Percentiles rank a stretch among this genome's conserved stretches.
phyloP scores from a whole-genome alignment of 2,329 filamentous ascomycete genomes.

The Apiospora koreana region DNA sequence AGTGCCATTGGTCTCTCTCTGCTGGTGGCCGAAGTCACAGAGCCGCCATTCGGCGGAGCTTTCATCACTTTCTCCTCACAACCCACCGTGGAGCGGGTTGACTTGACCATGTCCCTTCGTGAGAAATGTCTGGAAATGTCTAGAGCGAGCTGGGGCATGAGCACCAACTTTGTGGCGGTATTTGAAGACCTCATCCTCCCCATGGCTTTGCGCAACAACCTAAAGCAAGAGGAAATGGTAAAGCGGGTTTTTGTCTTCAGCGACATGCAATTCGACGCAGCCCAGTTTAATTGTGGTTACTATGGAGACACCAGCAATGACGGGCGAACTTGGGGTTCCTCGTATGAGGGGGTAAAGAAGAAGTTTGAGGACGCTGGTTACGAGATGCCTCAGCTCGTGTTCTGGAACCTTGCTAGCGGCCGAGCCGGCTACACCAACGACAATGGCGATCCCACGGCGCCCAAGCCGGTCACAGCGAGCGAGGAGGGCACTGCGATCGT shows the following conservation, averaged over 20 bases:
- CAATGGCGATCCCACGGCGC: constrained; percentile 33
- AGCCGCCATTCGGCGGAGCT: constrained; percentile 52
- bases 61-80: constrained; percentile 55
- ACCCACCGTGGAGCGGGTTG: constrained; percentile 43
- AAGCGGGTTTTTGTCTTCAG: constrained; percentile 62
- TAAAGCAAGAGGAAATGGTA: constrained; percentile 59
- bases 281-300: constrained; percentile 16
- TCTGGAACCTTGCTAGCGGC: constrained; percentile 56
- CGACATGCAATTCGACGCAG: constrained; percentile 60
- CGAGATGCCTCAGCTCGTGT: constrained; percentile 59
- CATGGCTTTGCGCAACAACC: constrained; percentile 49
- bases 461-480: constrained; percentile 50
- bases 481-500: constrained; percentile 50
- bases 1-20: constrained; percentile 58
- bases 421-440: constrained; percentile 22
- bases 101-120: constrained; percentile 37
- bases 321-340: constrained; percentile 39
- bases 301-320: not conserved
- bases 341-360: constrained; percentile 50
- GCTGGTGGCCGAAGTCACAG: constrained; percentile 53
- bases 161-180: constrained; percentile 55
- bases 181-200: constrained; percentile 57
- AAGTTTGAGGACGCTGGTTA: constrained; percentile 52
- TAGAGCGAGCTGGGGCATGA: constrained; percentile 31
- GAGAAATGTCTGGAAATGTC: constrained; percentile 42